phyloP scores from a whole-genome alignment of 2,329 filamentous ascomycete species.

The Trichoderma oligosporum region DNA sequence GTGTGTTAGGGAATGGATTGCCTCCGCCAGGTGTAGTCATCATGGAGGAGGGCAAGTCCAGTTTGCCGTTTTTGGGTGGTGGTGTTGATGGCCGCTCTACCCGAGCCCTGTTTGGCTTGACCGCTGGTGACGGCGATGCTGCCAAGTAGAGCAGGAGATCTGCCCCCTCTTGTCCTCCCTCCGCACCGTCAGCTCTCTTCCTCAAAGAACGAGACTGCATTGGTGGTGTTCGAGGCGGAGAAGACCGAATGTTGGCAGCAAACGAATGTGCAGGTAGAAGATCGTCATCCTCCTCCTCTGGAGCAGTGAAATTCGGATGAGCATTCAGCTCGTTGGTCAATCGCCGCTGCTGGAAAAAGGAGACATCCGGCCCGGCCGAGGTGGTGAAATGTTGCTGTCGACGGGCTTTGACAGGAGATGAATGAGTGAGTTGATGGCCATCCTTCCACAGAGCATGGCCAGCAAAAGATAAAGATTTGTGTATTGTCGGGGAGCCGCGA shows the following conservation, averaged over 20 bases:
- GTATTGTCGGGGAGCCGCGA: slow-evolving; percentile 57
- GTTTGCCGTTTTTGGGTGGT: slow-evolving; percentile 63
- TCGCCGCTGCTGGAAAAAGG: slow-evolving; percentile 71
- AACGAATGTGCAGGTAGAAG: slow-evolving; percentile 75
- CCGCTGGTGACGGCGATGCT: slow-evolving; percentile 83
- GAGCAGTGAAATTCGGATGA: slow-evolving; percentile 58
- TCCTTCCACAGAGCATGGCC: slow-evolving; percentile 68
- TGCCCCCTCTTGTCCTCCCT: slow-evolving; percentile 72
- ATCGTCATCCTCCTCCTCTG: slow-evolving; percentile 78
- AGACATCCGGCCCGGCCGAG: slow-evolving; percentile 66
- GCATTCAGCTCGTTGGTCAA: slow-evolving; percentile 58
- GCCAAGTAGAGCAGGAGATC: slow-evolving; percentile 81
- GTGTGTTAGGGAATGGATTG: slow-evolving; percentile 70
- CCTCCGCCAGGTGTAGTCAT: slow-evolving; percentile 80
- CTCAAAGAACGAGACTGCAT: slow-evolving; percentile 53
- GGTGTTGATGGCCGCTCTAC: slow-evolving; percentile 74
- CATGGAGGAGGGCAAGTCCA: slow-evolving; percentile 74
- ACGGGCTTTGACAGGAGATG: slow-evolving; percentile 77
- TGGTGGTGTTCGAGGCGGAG: slow-evolving; percentile 80
- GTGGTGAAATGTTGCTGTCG: slow-evolving; percentile 73
- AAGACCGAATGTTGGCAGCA: slow-evolving; percentile 63
- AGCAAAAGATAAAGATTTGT: slow-evolving; percentile 56
- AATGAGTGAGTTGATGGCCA: slow-evolving; percentile 69
- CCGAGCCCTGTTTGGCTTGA: slow-evolving; percentile 44
- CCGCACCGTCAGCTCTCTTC: slow-evolving; percentile 44